phyloP scores from a whole-genome alignment of 768 basidiomycete genomes.

The Pisolithus orientalis region DNA sequence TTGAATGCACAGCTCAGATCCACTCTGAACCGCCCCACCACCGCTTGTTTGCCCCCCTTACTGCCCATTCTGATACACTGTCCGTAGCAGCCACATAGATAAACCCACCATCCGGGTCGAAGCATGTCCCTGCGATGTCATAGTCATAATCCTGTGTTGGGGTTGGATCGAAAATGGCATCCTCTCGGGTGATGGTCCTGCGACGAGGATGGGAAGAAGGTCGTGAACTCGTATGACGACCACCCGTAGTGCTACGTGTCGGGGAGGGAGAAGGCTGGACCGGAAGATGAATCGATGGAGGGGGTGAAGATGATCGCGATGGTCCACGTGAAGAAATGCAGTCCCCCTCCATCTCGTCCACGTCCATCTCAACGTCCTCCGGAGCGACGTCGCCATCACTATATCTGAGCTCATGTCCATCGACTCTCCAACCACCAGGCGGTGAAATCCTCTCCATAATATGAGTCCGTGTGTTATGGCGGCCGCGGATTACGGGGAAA shows the following conservation, averaged over 20 bases:
- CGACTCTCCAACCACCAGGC: slow-evolving; percentile 8
- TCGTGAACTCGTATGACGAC: slow-evolving; percentile 15
- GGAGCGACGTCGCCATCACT: slow-evolving; percentile 21
- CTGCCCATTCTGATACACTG: slow-evolving; percentile 72
- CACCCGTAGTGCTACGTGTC: slow-evolving; percentile 13
- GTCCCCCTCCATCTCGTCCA: slow-evolving; percentile 45
- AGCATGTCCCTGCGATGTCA: slow-evolving; percentile 67
- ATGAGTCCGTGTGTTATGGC: slow-evolving; percentile 37
- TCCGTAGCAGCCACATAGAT: slow-evolving; percentile 62
- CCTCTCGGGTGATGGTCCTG: slow-evolving; percentile 6
- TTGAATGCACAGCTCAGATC: slow-evolving; percentile 23
- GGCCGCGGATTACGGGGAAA: slow-evolving; percentile 38
- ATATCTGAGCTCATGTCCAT: slow-evolving; percentile 8
- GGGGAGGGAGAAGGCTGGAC: slow-evolving; percentile 18
- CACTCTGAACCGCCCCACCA: slow-evolving; percentile 59
- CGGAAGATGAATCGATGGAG: slow-evolving; percentile 30
- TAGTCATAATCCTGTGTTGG: slow-evolving; percentile 20
- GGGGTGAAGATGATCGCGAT: slow-evolving; percentile 44
- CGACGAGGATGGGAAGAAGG: slow-evolving; percentile 13
- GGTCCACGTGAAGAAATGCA: slow-evolving; percentile 44
- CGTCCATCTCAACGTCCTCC: slow-evolving; percentile 42
- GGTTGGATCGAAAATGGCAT: not conserved
- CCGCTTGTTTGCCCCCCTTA: slow-evolving; percentile 63
- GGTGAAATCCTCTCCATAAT: slow-evolving; percentile 20
- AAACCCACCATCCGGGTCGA: slow-evolving; percentile 62